Base-by-base conservation (phyloP, 1,284 basidiomycete species). In the Wallemia hederae region DNA sequence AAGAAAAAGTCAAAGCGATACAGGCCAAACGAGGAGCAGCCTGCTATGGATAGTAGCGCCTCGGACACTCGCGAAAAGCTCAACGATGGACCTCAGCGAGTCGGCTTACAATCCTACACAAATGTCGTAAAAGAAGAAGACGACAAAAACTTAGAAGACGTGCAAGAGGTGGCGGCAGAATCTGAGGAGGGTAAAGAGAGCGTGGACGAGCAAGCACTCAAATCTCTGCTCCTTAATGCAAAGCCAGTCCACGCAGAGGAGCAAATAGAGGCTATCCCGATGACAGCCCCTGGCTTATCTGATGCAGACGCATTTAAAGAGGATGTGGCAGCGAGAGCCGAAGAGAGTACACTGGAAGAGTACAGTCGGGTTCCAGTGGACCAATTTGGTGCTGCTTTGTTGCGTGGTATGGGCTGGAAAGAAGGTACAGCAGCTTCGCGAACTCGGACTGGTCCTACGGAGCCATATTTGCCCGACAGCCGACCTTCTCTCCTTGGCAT, bases 381-480 rank as follows among this genome's bases (percentile, higher is more conserved):
- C 7, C 84, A 88, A 61, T 98, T 98, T 65, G 92, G 94, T 11
- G 81, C 85, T 2, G 92, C 92, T 2, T 78, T 98, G 67, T 75
- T 96, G 3, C 79, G 91, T 55, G 92, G 92, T 0, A 97, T 98
- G 92, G 92, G 91, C 1, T 96, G 90, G 88, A 83, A 83, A 62
- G 82, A 87, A 59, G 85, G 85, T 0, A 77, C 76, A 24, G 79
- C 82, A 0, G 83, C 82, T 1, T 69, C 69, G 0, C 73, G 75
- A 61, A 78, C 77, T 63, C 75, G 77, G 25, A 76, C 75, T 63
- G 78, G 78, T 2, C 68, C 79, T 2, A 75, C 79, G 22, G 78
- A 85, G 65, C 82, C 88, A 1, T 89, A 87, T 69, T 72, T 90
- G 0, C 90, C 90, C 0, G 74, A 78, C 63, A 73, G 83, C 0